Evolutionary conservation across 2,329 filamentous ascomycete genomes (phyloP), one percentile per base, ranked within the genome.

Genomic region (Diplodia mutila): DNA sequence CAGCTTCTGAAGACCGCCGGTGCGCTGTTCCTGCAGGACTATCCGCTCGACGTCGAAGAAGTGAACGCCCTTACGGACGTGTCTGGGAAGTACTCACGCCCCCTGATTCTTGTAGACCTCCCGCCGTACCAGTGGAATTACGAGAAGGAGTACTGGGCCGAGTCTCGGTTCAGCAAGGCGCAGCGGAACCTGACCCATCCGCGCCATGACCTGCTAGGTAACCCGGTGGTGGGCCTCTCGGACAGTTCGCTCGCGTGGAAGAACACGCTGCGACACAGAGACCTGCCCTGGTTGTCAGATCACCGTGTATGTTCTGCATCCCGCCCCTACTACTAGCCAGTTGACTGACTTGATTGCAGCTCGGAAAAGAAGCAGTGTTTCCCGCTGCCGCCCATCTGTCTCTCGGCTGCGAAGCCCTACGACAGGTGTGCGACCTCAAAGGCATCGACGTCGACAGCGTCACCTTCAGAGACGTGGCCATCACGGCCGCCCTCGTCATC

Each of bases 241-340:
- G 68, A 71, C 8, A 37, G 75, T 0, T 71, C 79, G 9, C 81
- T 81, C 0, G 63, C 69, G 0, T 86, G 82, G 81, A 72, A 80
- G 0, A 82, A 82, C 51, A 48, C 81, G 2, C 69, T 85, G 0
- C 72, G 75, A 0, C 67, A 80, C 0, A 72, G 74, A 0, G 76
- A 84, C 27, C 68, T 79, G 0, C 78, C 81, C 0, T 86, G 85
- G 85, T 61, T 85, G 1, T 68, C 70, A 0, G 80, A 83, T 51
- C 83, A 87, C 69, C 73, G 73, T 23, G 39, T 75, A 34, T 34
- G 32, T 34, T 34, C 32, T 34, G 32, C 32, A n/a, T n/a, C n/a
- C n/a, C n/a, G n/a, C n/a, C n/a, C n/a, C n/a, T n/a, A n/a, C n/a
- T n/a, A n/a, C n/a, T n/a, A n/a, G 32, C 32, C 8, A 34, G 29